Evolutionary conservation across 2,329 filamentous ascomycete species (phyloP), one percentile per base, ranked within the genome.

Genomic region (Penicillium sp.): DNA sequence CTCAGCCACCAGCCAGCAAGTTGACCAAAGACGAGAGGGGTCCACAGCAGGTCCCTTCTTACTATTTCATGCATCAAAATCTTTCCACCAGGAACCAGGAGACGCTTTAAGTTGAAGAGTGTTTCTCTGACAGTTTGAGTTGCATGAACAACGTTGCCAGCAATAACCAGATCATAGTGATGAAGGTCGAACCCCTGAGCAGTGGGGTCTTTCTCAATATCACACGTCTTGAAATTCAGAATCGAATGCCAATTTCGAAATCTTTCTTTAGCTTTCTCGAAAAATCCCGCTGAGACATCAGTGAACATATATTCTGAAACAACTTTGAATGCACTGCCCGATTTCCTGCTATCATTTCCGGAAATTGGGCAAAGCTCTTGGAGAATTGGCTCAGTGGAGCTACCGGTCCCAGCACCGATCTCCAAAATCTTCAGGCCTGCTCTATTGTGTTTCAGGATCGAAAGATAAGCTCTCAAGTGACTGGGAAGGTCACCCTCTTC

Each of bases 111-210:
- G 19, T 64, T 61, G 18, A 33, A 13, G n/a, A 64, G 31, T 13
- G 55, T 24, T 2, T 42, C 39, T 2, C 54, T 33, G 6, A 64
- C 33, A 21, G 53, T 56, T 6, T 52, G 52, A 3, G 71, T 73
- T 0, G 71, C 71, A 31, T 75, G 70, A 16, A 74, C 56, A 5
- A 73, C 72, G 48, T 69, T 67, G 4, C 59, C 58, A 5, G 71
- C 71, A 2, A 74, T 58, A 8, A 75, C 64, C 36, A 75, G 42
- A 37, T 75, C 72, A 45, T 71, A 75, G 5, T 18, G 46, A 2
- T 55, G 60, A 3, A 45, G 7, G 29, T 66, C 52, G 10, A 73
- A 66, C 2, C 69, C 71, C 44, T 74, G 71, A 5, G 52, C 48
- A 2, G 39, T 33, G 0, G 69, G 65, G 24, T 66, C 57, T 11